Evolutionary conservation across 179 eudicot species (phyloP), one percentile per base, ranked within the genome.

Genomic region (Spinacia oleracea): DNA sequence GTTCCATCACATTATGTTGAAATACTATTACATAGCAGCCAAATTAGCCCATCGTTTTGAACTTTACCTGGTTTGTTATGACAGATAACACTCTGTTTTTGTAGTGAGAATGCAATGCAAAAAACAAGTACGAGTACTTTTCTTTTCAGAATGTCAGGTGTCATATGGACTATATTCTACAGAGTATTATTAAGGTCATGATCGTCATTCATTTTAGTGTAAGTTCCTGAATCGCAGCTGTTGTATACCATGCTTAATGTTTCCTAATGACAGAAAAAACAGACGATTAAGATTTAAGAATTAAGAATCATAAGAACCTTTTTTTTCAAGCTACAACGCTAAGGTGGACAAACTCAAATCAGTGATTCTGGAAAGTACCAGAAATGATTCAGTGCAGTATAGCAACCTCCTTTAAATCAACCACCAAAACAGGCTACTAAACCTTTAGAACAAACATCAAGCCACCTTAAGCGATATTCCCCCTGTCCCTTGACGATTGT

Each of bases 21-120:
- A 76, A 71, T 16, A 53, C 58, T 53, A 9, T 53, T 18, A 53
- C 58, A 53, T 27, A 62, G 43, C 42, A 76, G 73, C 50, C 23
- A 60, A 62, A 45, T 32, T 40, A 60, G 85, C 85, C 85, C 85
- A 78, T 82, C 27, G 85, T 82, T 78, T 82, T 78, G 59, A 27
- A 51, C 34, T 51, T 63, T 78, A 21, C 74, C 73, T 73, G 73
- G 81, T 81, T 81, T 77, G 32, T 77, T 64, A 65, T 40, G 77
- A 76, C 55, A 51, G 35, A 32, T 16, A 78, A 60, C 46, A 70
- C 42, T 73, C 53, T 73, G n/a, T 55, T 51, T 64, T 42, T 73
- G 66, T 38, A 15, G 81, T 29, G 38, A 20, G 51, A 31, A 66
- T 66, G 72, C 62, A 76, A 21, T 64, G 43, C 60, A 40, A 6